Evolutionary conservation across 2,329 filamentous ascomycete species (phyloP).

Genomic region (Domatiomyces globalis): DNA sequence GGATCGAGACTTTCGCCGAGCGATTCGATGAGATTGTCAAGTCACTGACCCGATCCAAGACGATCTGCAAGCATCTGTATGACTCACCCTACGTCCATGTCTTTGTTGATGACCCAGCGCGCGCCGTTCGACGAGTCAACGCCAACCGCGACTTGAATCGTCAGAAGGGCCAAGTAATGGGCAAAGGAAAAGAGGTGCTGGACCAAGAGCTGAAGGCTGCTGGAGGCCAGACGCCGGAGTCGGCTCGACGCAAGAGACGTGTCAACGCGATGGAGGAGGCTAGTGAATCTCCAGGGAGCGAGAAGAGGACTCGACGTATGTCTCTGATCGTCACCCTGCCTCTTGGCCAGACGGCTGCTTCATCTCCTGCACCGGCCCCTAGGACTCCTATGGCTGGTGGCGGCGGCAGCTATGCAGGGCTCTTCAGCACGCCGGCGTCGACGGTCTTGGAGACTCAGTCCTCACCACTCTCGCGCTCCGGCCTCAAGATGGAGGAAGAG

Average conservation of each 20-base stretch:
- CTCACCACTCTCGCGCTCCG: neutral
- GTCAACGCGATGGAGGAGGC: neutral
- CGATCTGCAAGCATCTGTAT: conserved; percentile 28
- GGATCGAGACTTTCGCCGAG: conserved; percentile 15
- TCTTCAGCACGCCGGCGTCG: neutral
- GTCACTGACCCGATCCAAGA: conserved; percentile 21
- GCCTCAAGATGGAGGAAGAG: neutral
- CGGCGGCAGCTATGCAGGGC: neutral
- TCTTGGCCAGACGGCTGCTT: neutral
- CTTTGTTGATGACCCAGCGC: conserved; percentile 26
- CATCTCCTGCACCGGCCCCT: neutral
- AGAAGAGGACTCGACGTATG: neutral
- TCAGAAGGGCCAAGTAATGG: conserved; percentile 23
- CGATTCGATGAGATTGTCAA: conserved; percentile 13
- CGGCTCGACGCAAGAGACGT: conserved; percentile 5
- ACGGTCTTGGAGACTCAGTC: neutral
- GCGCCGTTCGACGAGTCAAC: conserved; percentile 19
- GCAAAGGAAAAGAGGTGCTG: conserved; percentile 20
- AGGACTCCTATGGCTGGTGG: neutral
- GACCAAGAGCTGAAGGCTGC: conserved; percentile 5
- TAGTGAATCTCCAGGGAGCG: neutral
- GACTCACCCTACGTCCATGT: conserved; percentile 22
- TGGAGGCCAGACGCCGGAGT: neutral
- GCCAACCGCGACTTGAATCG: conserved; percentile 24
- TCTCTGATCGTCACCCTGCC: neutral